Base-by-base conservation (phyloP, 2,329 filamentous ascomycete species). In the Bisporella sp. region DNA sequence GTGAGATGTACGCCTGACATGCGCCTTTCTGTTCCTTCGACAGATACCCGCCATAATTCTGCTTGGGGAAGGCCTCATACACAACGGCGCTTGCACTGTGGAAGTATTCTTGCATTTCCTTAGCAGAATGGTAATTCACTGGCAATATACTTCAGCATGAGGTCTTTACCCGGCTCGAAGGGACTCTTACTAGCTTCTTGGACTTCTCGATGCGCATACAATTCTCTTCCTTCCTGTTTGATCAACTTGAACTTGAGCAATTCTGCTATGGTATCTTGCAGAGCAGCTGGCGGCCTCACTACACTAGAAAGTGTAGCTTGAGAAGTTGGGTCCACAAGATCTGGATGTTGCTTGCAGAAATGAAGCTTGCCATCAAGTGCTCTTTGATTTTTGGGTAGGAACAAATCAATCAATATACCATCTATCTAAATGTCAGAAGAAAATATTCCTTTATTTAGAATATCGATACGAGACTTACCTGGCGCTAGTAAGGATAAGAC, bases 171-270 rank as follows among this genome's bases (percentile, higher is more conserved):
- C 21, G 21, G 21, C 21, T 2, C 21, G 21, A 21, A 21, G 21
- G 21, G 21, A 21, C 21, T 21, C 21, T 21, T 21, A 21, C 21
- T 55, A 1, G 58, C 58, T 46, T 60, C 58, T 45, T 60, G 58
- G 8, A 60, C 55, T 1, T 53, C 57, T 40, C 58, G 54, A 54
- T 60, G 57, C 8, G 47, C 51, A 21, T 31, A 57, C 4, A 54
- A 13, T 7, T 45, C 47, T 41, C 58, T 45, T 2, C 50, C 50
- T 35, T 59, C 58, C 43, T 53, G 43, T 11, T 48, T 58, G 48
- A 60, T 55, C 12, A 60, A 46, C 32, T 55, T 52, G n/a, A 46
- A 42, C 4, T 47, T 31, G 1, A 52, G 5, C 6, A 60, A 41
- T 37, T 60, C 53, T 6, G 53, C 46, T 32, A 58, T 49, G 7